Conservation (phyloP, 1,284 basidiomycete genomes). For the Meira nashicola region DNA sequence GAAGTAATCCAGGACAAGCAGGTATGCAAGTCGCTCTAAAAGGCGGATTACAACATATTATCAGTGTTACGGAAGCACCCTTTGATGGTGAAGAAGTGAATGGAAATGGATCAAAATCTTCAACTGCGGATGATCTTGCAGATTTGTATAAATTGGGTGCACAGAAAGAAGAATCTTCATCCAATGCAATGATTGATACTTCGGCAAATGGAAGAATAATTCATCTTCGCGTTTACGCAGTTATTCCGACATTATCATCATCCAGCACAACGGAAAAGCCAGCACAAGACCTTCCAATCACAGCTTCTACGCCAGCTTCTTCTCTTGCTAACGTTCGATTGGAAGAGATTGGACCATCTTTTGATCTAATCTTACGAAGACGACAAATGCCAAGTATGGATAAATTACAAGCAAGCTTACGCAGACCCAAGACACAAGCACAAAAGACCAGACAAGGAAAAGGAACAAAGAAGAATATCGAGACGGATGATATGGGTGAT, state of each 20-base stretch:
- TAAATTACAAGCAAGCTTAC: constrained; percentile 73
- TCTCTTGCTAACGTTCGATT: constrained; percentile 76
- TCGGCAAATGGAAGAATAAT: constrained; percentile 65
- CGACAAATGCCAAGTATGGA: constrained; percentile 71
- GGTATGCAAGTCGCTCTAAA: constrained; percentile 43
- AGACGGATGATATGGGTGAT: constrained; percentile 98
- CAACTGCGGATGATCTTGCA: constrained; percentile 9
- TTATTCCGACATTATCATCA: constrained; percentile 54
- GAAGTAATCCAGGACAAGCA: constrained; percentile 12
- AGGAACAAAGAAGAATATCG: constrained; percentile 76
- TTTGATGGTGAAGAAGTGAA: constrained; percentile 4
- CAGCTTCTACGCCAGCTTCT: constrained; percentile 55
- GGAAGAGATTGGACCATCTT: constrained; percentile 80
- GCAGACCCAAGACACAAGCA: constrained; percentile 79
- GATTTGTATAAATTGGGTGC: constrained; percentile 16
- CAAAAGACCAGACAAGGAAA: constrained; percentile 63
- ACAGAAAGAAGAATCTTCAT: constrained; percentile 21
- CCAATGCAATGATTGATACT: constrained; percentile 55
- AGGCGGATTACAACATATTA: constrained; percentile 79
- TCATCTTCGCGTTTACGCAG: constrained; percentile 82
- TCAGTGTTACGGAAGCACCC: constrained; percentile 56
- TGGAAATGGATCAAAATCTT: neutral
- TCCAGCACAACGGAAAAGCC: no score
- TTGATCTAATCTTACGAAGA: constrained; percentile 77
- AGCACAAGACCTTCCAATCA: constrained; percentile 56